These are phyloP conservation scores for Acanthamoeba triangularis DNA, from an alignment of 208 protist species.

Conservation along the genomic window DNA sequence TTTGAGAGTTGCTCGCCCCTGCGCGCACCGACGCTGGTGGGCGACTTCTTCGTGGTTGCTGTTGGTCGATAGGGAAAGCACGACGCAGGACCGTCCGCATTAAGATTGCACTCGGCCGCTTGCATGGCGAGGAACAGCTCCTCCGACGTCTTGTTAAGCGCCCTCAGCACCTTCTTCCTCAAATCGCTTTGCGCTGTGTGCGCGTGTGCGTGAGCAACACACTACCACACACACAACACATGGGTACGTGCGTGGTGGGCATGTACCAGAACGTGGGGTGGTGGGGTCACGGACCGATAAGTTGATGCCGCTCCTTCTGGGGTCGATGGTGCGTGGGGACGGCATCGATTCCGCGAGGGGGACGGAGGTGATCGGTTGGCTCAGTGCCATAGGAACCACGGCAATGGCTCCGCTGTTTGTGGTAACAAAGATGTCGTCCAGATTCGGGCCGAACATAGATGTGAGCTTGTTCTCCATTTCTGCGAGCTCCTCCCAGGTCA, in stretches of 20 bases:
- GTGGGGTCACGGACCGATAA: neutral
- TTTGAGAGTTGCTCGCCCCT: too few species aligned
- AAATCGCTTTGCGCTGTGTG: neutral
- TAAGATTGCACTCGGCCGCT: neutral
- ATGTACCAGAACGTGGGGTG: neutral
- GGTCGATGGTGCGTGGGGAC: neutral
- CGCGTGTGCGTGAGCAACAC: neutral
- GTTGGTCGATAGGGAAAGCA: neutral
- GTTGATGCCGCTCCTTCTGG: neutral
- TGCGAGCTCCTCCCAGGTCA: neutral
- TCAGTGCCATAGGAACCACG: neutral
- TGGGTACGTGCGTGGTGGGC: too few species aligned
- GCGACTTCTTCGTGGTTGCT: too few species aligned
- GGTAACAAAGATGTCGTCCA: neutral
- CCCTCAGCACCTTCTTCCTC: neutral
- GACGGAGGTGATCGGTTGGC: neutral
- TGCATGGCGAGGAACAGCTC: conserved; percentile 47
- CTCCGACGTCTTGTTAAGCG: neutral
- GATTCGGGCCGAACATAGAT: neutral
- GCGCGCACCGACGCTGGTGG: too few species aligned
- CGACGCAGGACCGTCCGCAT: neutral
- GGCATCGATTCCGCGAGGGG: neutral
- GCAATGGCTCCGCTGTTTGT: neutral
- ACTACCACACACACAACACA: neutral
- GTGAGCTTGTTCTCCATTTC: neutral